Evolutionary conservation across 306 rosid genomes (phyloP), one percentile per base, ranked within the genome.

Genomic region (Styphnolobium japonicum): DNA sequence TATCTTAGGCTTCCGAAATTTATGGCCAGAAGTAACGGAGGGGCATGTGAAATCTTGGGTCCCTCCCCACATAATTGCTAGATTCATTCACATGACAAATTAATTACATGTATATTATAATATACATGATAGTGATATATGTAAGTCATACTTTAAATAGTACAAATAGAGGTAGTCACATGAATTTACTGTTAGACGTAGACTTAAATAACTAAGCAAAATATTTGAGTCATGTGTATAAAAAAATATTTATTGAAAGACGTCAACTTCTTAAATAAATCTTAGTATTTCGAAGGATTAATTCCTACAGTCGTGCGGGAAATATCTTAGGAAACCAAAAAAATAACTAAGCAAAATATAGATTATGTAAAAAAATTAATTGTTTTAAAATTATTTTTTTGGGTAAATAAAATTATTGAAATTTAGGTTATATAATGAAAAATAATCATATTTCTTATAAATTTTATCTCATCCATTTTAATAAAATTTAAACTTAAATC

Each of bases 31-130:
- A 75, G 18, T 67, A 11, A 67, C 25, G 55, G 55, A 46, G 46
- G 71, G 5, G 25, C 82, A 82, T 76, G 82, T 82, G 85, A 82
- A 82, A 19, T 61, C 0, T 67, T 76, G 74, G 85, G 67, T 31
- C 66, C 77, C 71, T 57, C 56, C 2, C 1, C 29, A 31, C 14
- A 34, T 5, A 12, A 55, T 53, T 62, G 66, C 36, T n/a, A 19
- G 16, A 51, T 49, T 65, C 68, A 52, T 39, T 53, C 39, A 79
- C 1, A 7, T 4, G 19, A 48, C 31, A 21, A 55, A 56, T 56
- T 16, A 22, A 10, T 21, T 71, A 51, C 37, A 14, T 70, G 29
- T 9, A 4, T 15, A 7, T 2, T 16, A 4, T 60, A 53, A 53
- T 21, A 10, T 16, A 27, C 27, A 23, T 45, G 70, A 65, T 18